These are phyloP conservation scores for Zygoascus meyerae DNA, from an alignment of 1,139 yeast species.

Conservation along the genomic window DNA sequence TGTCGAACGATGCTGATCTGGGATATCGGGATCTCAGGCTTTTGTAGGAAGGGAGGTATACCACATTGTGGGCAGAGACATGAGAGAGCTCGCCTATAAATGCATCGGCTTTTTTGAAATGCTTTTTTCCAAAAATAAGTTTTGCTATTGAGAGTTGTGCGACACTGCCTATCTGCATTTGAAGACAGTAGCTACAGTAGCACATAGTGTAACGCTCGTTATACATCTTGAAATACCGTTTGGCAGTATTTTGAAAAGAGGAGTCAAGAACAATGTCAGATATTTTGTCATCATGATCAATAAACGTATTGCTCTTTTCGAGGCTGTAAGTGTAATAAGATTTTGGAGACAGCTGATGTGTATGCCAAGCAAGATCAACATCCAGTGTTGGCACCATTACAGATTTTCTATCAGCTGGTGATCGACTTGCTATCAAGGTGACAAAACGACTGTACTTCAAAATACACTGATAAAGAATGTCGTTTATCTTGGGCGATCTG, in stretches of 20 bases:
- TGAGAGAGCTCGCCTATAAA: constrained; percentile 11
- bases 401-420: constrained; percentile 9
- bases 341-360: constrained; percentile 35
- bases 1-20: constrained; percentile 9
- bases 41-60: constrained; percentile 8
- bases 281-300: constrained; percentile 35
- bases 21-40: constrained; percentile 6
- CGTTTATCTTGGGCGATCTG: constrained; percentile 25
- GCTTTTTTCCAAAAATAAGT: neutral
- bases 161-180: constrained; percentile 21
- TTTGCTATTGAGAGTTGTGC: constrained; percentile 9
- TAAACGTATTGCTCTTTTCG: constrained; percentile 17
- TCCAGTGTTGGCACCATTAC: constrained; percentile 39
- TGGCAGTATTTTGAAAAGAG: constrained; percentile 27
- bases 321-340: constrained; percentile 30
- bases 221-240: constrained; percentile 23
- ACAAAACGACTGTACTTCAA: constrained; percentile 33
- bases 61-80: constrained; percentile 21
- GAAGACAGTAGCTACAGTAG: constrained; percentile 31
- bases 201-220: constrained; percentile 32
- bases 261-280: constrained; percentile 26
- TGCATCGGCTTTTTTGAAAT: constrained; percentile 10
- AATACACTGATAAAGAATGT: constrained; percentile 26
- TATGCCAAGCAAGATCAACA: constrained; percentile 41
- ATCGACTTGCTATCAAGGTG: constrained; percentile 19